Conservation (phyloP, 2,329 filamentous ascomycete genomes). For the Triangularia setosa region DNA sequence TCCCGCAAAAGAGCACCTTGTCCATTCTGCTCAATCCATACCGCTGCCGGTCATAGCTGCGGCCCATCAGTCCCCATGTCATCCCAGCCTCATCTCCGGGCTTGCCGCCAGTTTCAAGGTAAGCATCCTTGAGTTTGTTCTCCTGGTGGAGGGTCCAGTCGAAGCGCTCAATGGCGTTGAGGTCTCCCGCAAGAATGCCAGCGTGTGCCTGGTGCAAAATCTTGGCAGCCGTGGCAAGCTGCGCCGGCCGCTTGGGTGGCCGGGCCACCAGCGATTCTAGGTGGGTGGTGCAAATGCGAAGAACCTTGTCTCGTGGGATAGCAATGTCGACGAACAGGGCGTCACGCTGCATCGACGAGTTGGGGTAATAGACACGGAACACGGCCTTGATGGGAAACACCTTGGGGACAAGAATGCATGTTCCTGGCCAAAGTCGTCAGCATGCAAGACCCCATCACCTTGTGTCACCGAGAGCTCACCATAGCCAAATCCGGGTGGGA, state of each 20-base stretch:
- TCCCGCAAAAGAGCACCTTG: slow-evolving; percentile 52
- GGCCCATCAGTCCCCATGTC: slow-evolving; percentile 56
- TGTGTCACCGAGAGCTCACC: slow-evolving; percentile 5
- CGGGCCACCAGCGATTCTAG: slow-evolving; percentile 50
- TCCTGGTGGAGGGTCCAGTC: slow-evolving; percentile 46
- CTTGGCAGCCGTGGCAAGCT: slow-evolving; percentile 42
- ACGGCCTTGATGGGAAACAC: slow-evolving; percentile 40
- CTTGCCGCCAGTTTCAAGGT: slow-evolving; percentile 45
- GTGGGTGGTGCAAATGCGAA: slow-evolving; percentile 54
- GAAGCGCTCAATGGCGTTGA: slow-evolving; percentile 55
- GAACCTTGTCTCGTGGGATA: slow-evolving; percentile 26
- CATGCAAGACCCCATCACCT: neutral
- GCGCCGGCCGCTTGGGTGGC: slow-evolving; percentile 46
- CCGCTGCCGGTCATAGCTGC: slow-evolving; percentile 35
- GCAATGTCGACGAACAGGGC: slow-evolving; percentile 51
- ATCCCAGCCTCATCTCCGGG: slow-evolving; percentile 50
- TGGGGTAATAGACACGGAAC: slow-evolving; percentile 49
- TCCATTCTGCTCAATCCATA: slow-evolving; percentile 54
- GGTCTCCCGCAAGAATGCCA: slow-evolving; percentile 49
- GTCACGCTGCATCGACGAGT: slow-evolving; percentile 49
- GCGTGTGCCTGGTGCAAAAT: slow-evolving; percentile 41
- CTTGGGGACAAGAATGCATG: slow-evolving; percentile 48
- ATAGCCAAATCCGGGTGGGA: slow-evolving; percentile 36
- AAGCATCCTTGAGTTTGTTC: slow-evolving; percentile 49
- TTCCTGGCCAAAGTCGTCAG: slow-evolving; percentile 34